Evolutionary conservation across 192 early-diverging fungal species (phyloP).

Genomic region (Coemansia sp.): DNA sequence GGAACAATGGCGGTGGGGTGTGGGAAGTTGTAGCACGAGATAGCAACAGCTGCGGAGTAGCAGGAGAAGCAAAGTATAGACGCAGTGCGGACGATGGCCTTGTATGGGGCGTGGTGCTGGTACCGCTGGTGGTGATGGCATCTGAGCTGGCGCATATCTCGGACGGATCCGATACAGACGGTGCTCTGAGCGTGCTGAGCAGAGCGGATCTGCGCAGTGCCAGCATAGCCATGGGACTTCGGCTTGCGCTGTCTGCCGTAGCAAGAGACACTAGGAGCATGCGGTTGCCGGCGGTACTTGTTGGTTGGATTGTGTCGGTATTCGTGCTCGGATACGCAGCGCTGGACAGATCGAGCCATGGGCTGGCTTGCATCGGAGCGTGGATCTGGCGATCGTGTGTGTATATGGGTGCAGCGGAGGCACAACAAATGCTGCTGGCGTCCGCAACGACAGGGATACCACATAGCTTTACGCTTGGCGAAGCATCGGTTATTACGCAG

Average conservation of each 20-base stretch:
- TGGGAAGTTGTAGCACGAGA: background rate
- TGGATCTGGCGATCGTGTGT: background rate
- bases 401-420: background rate
- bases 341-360: background rate
- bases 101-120: conserved; percentile 33
- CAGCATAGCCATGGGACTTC: conserved; percentile 4
- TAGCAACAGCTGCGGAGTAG: background rate
- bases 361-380: background rate
- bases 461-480: conserved; percentile 45
- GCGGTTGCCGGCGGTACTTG: background rate
- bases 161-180: background rate
- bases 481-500: conserved; percentile 35
- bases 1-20: background rate
- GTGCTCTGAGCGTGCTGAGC: background rate
- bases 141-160: background rate
- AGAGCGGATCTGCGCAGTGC: background rate
- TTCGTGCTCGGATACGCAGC: background rate
- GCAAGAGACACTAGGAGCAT: background rate
- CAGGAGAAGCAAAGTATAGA: conserved; percentile 11
- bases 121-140: conserved; percentile 34
- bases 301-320: background rate
- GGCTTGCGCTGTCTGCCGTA: background rate
- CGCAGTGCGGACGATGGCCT: conserved; percentile 28
- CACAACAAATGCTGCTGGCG: background rate
- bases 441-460: conserved; percentile 8